These are phyloP conservation scores for Potentilla sterilis DNA, from an alignment of 306 rosid genomes.

Conservation along the genomic window DNA sequence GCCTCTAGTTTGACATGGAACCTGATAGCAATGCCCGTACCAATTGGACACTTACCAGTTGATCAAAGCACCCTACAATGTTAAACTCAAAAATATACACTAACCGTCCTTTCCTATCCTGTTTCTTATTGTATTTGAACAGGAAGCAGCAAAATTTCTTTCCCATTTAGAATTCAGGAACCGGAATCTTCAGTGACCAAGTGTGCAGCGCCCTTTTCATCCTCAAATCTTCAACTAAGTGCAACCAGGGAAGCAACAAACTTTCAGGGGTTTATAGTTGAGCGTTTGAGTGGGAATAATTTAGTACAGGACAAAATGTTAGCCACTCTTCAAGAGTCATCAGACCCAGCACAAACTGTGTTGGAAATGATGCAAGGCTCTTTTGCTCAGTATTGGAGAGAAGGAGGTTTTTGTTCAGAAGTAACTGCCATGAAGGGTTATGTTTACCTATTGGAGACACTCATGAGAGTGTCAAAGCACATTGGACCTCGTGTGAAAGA, in stretches of 20 bases:
- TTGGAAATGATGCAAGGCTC: conserved; percentile 33
- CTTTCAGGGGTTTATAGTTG: conserved; percentile 20
- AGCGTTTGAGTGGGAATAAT: conserved; percentile 24
- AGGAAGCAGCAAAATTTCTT: conserved; percentile 20
- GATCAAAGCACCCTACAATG: not conserved
- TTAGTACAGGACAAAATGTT: conserved; percentile 20
- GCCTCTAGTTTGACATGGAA: not conserved
- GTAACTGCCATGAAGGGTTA: conserved; percentile 15
- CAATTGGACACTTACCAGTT: not conserved
- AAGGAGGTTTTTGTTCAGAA: conserved; percentile 18
- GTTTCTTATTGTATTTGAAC: not conserved
- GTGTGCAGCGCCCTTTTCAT: conserved; percentile 1
- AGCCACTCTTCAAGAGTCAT: conserved; percentile 27
- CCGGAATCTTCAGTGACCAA: conserved; percentile 19
- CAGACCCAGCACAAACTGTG: conserved; percentile 47
- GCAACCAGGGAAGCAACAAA: conserved; percentile 22
- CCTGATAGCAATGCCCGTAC: not conserved
- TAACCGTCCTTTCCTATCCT: not conserved
- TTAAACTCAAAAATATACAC: not conserved
- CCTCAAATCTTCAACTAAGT: conserved; percentile 18
- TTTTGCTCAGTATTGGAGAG: conserved; percentile 20
- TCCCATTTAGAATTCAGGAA: conserved; percentile 9
- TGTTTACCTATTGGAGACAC: conserved; percentile 31
- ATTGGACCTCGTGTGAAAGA: conserved; percentile 35
- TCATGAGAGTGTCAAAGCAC: conserved; percentile 36